Evolutionary conservation across 176 grass and related monocot genomes (phyloP), one percentile per base, ranked within the genome.

Genomic region (Triticum monococcum): DNA sequence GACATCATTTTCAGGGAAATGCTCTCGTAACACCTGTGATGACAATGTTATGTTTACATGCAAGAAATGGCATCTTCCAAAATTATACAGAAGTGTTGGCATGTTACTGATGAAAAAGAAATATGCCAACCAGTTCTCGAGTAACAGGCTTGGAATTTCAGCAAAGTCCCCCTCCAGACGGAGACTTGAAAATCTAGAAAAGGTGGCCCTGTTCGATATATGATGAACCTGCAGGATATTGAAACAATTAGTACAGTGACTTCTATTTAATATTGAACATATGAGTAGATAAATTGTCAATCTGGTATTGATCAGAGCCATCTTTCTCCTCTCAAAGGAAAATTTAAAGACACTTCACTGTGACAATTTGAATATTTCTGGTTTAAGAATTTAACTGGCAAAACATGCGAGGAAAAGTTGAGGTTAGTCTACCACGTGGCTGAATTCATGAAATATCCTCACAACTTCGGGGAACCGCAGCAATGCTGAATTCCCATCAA

Each of bases 1-100:
- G 96, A 98, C 90, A 98, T 91, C 93, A 98, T 92, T 96, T 98
- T 98, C 79, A 98, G 72, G 78, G 96, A 94, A 76, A 87, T 76
- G 52, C 79, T 98, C 82, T 96, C 91, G 75, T 98, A 96, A 87
- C 96, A 98, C 96, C 96, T 98, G 89, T 12, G 20, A 81, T 78
- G 43, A 74, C 33, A 77, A 24, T 79, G 60, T 79, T n/a, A 36
- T 26, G 16, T 79, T 79, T 73, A 83, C 59, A 66, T 35, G 66
- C 64, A 50, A 80, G n/a, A 87, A 68, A 80, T n/a, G 46, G 12
- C 20, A 80, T 13, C 12, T 48, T 80, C 61, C 28, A 62, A 84
- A 35, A 89, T 56, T 48, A 38, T 70, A 77, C 20, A 72, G 6
- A 84, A 76, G 70, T 41, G 7, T 30, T 63, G 6, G 17, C 36